Base-by-base conservation (phyloP, 1,284 basidiomycete species). In the Rhodotorula sp. region DNA sequence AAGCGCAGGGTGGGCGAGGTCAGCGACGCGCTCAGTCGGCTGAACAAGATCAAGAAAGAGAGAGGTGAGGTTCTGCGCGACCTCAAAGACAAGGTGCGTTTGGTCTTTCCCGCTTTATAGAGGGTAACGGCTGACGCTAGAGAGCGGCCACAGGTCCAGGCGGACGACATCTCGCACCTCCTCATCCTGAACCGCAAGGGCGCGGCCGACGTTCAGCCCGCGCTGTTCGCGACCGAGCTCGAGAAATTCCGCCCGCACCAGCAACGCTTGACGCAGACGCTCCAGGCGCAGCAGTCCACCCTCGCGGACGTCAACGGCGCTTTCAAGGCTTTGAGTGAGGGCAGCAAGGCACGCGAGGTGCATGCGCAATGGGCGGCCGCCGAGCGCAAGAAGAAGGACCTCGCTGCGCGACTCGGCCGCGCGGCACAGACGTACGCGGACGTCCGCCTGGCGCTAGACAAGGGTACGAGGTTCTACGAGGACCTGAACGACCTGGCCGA, bases 181-280 rank as follows among this genome's bases (percentile, higher is more conserved):
- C 87, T 99, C 1, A 87, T 99, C 3, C 87, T 98, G 64, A 97
- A 97, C 80, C 88, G 93, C 25, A 90, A 94, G 27, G 72, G 67
- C 15, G 87, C 88, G 37, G 88, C 89, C 51, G 53, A 60, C 48
- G 90, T 91, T 8, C 94, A 98, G 77, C 89, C 91, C 0, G 87
- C 91, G 1, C 85, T 98, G 27, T 98, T 98, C 78, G 91, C 93
- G 0, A 87, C 89, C 12, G 95, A 98, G 81, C 87, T 98, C 27
- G 95, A 97, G 81, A 98, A 98, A 82, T 98, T 97, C 84, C 86
- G 88, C 34, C 92, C 94, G 1, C 94, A 92, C 80, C 94, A 97
- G 81, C 88, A 90, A 61, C 87, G 92, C 8, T 84, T 97, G 2
- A 83, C 87, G 3, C 86, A 90, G 1, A 92, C 91, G 0, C 84